Conservation (phyloP, 345 rosid species). For the Eucalyptus camaldulensis region DNA sequence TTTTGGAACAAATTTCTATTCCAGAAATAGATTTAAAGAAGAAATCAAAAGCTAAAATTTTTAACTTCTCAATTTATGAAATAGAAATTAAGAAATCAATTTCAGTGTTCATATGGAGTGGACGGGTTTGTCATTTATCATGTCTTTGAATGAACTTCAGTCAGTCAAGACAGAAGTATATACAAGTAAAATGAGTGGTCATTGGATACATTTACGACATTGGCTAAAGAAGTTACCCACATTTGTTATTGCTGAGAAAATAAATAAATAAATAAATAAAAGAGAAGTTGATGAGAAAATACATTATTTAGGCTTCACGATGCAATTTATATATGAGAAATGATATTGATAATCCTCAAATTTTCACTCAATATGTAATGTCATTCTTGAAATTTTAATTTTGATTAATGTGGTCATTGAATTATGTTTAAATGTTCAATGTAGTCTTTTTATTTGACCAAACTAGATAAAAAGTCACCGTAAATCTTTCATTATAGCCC, state of each 20-base stretch:
- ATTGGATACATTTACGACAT: neutral
- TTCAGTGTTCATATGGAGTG: neutral
- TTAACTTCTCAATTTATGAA: too few relatives aligned
- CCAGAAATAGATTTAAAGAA: too few relatives aligned
- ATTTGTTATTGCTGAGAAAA: neutral
- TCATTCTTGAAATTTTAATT: neutral
- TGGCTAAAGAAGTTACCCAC: neutral
- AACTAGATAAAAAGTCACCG: rapidly evolving
- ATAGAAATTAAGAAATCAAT: too few relatives aligned
- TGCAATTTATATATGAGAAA: neutral
- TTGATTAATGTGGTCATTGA: neutral
- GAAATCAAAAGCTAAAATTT: too few relatives aligned
- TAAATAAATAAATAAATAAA: neutral
- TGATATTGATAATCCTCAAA: neutral
- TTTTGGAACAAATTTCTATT: too few relatives aligned
- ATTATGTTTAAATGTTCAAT: neutral
- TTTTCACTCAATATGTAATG: rapidly evolving
- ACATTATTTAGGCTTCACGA: neutral
- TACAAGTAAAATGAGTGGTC: neutral
- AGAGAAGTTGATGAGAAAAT: neutral
- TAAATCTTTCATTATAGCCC: neutral
- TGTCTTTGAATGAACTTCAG: neutral
- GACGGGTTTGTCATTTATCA: neutral
- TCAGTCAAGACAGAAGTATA: neutral
- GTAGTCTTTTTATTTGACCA: neutral